Base-by-base conservation (phyloP, 805 yeast genomes). In the Vanderwaltozyma tropicalis region DNA sequence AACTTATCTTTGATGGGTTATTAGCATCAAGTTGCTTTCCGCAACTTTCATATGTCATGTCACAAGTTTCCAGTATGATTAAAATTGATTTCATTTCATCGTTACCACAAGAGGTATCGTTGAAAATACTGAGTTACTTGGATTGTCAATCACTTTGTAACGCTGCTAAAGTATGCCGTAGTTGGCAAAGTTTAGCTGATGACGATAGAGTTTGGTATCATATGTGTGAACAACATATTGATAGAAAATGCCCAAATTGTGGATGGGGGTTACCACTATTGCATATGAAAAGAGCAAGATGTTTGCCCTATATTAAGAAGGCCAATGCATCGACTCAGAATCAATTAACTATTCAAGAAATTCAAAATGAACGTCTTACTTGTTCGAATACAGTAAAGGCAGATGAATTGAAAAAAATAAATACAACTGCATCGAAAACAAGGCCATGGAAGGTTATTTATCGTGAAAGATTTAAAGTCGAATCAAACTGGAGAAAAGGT, bases 201-300 rank as follows among this genome's bases (percentile, higher is more conserved):
- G 96, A 89, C 56, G 97, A 92, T 54, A 65, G 94, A 35, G 96
- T 92, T 3, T 92, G 98, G 98, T 92, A 89, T 57, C 88, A 89
- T 48, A 80, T 92, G 87, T 92, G 98, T 56, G 95, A 87, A 57
- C 98, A 92, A 62, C 98, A 92, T 60, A 92, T 92, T 39, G 98
- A 92, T 62, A 72, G 94, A 42, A 92, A 92, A 60, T 92, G 98
- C 64, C 95, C 96, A 28, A 85, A 85, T 54, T 92, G 98, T 64
- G 98, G 98, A 13, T 92, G 98, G 98, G 98, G 98, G 4, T 68
- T 92, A 46, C 98, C 98, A 3, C 64, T 92, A 42, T 74, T 92
- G 76, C 95, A 87, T 52, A 85, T 87, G 77, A 82, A 80, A 55
- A 68, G 81, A 38, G 80, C 80, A 1, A 61, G 82, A 43, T 42